Conservation (phyloP, 768 basidiomycete genomes). For the Hygrophorus russula region DNA sequence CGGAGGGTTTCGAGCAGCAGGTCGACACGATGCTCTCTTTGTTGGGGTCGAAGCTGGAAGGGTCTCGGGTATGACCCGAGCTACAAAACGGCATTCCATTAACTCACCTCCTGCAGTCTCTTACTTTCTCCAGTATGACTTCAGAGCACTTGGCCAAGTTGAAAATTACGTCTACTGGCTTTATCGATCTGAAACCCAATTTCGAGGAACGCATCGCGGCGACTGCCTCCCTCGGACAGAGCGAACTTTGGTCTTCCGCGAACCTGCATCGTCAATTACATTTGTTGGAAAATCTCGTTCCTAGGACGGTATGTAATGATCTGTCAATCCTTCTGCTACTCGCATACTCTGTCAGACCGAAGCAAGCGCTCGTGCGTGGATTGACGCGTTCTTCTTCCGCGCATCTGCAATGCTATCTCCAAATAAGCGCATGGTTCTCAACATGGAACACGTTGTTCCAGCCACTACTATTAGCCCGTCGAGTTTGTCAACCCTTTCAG, state of each 20-base stretch:
- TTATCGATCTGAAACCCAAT: slow-evolving; percentile 8
- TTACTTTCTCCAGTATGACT: slow-evolving; percentile 7
- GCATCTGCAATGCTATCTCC: slow-evolving; percentile 5
- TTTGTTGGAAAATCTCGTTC: slow-evolving; percentile 4
- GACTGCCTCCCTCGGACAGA: slow-evolving; percentile 2
- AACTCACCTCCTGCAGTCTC: slow-evolving; percentile 7
- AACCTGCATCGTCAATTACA: slow-evolving; percentile 3
- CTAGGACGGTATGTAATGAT: slow-evolving; percentile 2
- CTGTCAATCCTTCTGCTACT: background rate
- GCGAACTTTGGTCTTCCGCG: slow-evolving; percentile 4
- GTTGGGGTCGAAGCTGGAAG: slow-evolving; percentile 9
- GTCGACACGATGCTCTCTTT: slow-evolving; percentile 8
- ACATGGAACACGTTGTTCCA: slow-evolving; percentile 7
- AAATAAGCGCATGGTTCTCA: slow-evolving; percentile 7
- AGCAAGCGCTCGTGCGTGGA: slow-evolving; percentile 2
- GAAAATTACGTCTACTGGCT: slow-evolving; percentile 8
- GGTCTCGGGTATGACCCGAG: slow-evolving; percentile 7
- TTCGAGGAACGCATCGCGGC: slow-evolving; percentile 8
- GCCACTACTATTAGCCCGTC: slow-evolving; percentile 6
- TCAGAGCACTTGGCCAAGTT: slow-evolving; percentile 7
- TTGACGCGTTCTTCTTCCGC: slow-evolving; percentile 6
- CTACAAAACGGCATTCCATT: slow-evolving; percentile 7
- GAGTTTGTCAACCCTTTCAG: slow-evolving; percentile 6
- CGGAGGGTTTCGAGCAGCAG: slow-evolving; percentile 8
- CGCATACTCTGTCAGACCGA: slow-evolving; percentile 3